Evolutionary conservation across 352 stramenopile genomes (phyloP).

Genomic region (Globisporangium apiculatum): DNA sequence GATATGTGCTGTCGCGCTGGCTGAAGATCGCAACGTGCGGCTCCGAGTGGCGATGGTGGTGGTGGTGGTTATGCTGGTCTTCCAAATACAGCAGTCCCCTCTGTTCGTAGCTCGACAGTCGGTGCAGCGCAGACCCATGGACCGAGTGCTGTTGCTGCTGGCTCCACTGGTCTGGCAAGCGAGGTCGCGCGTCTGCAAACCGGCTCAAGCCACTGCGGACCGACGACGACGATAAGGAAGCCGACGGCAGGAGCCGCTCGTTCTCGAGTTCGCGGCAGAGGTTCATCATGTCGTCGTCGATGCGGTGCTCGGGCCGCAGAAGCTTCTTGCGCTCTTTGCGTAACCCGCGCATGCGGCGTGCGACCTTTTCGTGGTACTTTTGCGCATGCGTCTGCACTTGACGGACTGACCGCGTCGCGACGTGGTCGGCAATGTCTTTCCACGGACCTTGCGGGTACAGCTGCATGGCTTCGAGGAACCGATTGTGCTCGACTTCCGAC

Average conservation of each 20-base stretch:
- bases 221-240: neutral
- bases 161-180: too few species aligned
- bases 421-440: slow-evolving; percentile 35
- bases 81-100: neutral
- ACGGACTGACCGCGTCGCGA: slow-evolving; percentile 45
- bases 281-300: slow-evolving; percentile 32
- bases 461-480: slow-evolving; percentile 46
- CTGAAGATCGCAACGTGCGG: slow-evolving; percentile 9
- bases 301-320: slow-evolving; percentile 32
- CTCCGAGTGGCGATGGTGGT: slow-evolving; percentile 14
- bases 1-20: too few species aligned
- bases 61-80: slow-evolving; percentile 26
- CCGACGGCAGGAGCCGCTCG: slow-evolving; percentile 1
- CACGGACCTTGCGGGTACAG: slow-evolving; percentile 47
- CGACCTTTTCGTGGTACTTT: slow-evolving; percentile 57
- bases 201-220: too few species aligned
- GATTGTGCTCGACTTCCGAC: slow-evolving; percentile 53
- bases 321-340: slow-evolving; percentile 37
- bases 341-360: slow-evolving; percentile 32
- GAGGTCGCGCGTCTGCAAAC: too few species aligned
- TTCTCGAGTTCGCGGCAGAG: slow-evolving; percentile 9
- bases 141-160: too few species aligned
- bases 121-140: neutral
- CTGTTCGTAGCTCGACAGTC: neutral
- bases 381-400: slow-evolving; percentile 61